Evolutionary conservation across 2,329 filamentous ascomycete genomes (phyloP), one percentile per base, ranked within the genome.

Genomic region (Coniochaeta sp.): DNA sequence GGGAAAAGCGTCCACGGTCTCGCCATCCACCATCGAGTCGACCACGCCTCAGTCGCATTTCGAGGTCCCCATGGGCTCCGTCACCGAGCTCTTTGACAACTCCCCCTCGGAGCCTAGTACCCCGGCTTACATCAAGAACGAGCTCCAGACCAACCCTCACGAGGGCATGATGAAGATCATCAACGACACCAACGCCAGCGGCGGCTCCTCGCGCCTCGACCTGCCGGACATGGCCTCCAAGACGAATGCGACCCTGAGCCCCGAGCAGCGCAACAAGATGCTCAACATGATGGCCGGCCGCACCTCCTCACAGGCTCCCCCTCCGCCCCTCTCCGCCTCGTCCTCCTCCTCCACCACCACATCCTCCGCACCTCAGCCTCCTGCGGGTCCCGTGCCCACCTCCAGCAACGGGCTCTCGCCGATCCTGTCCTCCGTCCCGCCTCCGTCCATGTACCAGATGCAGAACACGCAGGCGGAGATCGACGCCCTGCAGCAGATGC

Each of bases 401-500:
- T 28, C 68, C 38, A 61, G 24, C 62, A 71, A 56, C 36, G 62
- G 62, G 57, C 70, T 63, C 70, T 82, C 82, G 1, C 79, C 82
- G 0, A 76, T 79, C 59, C 74, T 85, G 62, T 73, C 75, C 7
- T 74, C 77, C 7, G 73, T 80, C 64, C 47, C 73, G 1, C 79
- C 81, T 1, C 82, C 83, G 0, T 71, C 71, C 16, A 75, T 91
- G 22, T 79, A 83, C 57, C 81, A 87, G 42, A 83, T 95, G 63
- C 83, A 81, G 54, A 83, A 83, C 62, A 93, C 89, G 4, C 82
- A 89, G 62, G 80, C 88, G 16, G 89, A 96, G 63, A 83, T 97
- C 30, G 90, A 95, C 58, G 82, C 89, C 32, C 80, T 98, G 2
- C 85, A 90, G 63, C 88, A 87, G 50, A 79, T 96, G 67, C 90